Evolutionary conservation across 176 grass and related monocot species (phyloP).

Genomic region (Alloteropsis semialata): DNA sequence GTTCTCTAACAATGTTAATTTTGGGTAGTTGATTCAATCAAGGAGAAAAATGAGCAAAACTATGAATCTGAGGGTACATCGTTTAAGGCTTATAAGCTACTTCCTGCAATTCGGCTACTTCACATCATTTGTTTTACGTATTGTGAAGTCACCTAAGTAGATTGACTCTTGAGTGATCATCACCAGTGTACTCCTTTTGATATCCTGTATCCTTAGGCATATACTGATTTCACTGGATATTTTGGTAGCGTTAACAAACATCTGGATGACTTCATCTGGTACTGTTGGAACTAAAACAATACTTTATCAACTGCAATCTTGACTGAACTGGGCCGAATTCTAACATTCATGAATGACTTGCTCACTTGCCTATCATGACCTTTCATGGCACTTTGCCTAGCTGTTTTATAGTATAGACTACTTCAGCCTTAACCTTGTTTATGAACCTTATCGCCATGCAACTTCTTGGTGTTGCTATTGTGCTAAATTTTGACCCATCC

Average conservation of each 20-base stretch:
- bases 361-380: neutral
- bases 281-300: neutral
- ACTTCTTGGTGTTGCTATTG: neutral
- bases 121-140: neutral
- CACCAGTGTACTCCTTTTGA: neutral
- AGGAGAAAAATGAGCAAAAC: constrained; percentile 7
- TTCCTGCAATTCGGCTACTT: neutral
- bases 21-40: constrained; percentile 5
- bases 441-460: neutral
- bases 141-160: neutral
- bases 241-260: neutral
- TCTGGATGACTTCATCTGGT: neutral
- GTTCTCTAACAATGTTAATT: constrained; percentile 12
- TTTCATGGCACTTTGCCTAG: neutral
- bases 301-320: neutral
- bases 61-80: neutral
- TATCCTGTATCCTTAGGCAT: neutral
- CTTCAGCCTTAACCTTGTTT: neutral
- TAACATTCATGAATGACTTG: neutral
- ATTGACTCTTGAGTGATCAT: neutral
- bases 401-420: neutral
- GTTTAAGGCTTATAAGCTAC: neutral
- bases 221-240: neutral
- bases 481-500: neutral
- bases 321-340: neutral